Conservation (phyloP, 129 eudicot species). For the Chrysanthemum makinoi region DNA sequence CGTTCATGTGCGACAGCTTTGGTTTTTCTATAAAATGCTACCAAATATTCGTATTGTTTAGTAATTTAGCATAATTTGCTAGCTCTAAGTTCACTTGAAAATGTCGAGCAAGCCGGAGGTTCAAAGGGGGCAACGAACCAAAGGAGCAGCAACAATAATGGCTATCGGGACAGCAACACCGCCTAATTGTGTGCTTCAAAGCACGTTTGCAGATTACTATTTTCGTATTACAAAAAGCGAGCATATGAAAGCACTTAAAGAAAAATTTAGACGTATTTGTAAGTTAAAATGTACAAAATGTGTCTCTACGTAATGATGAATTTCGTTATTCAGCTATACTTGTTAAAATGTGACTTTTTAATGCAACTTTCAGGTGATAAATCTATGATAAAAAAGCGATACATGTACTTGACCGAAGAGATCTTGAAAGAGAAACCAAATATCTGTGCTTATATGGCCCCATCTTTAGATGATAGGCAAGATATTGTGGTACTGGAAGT, state of each 20-base stretch:
- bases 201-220: too few relatives aligned
- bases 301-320: background rate
- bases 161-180: background rate
- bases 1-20: too few relatives aligned
- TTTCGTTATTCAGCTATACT: too few relatives aligned
- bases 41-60: too few relatives aligned
- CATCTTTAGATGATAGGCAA: conserved; percentile 17
- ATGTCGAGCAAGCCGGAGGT: background rate
- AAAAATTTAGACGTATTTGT: conserved; percentile 22
- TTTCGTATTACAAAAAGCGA: background rate
- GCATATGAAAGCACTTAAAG: conserved; percentile 7
- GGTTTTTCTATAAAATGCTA: too few relatives aligned
- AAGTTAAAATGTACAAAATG: background rate
- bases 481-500: conserved; percentile 15
- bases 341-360: too few relatives aligned
- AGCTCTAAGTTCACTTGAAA: background rate
- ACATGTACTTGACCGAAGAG: conserved; percentile 21
- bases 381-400: conserved; percentile 8
- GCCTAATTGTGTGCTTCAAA: background rate
- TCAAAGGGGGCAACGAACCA: background rate
- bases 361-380: conserved; percentile 13
- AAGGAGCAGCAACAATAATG: background rate
- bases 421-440: conserved; percentile 9
- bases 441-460: conserved; percentile 11
- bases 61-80: background rate